Evolutionary conservation across 75 land plant genomes (phyloP).

Genomic region (Ceratopteris richardii): DNA sequence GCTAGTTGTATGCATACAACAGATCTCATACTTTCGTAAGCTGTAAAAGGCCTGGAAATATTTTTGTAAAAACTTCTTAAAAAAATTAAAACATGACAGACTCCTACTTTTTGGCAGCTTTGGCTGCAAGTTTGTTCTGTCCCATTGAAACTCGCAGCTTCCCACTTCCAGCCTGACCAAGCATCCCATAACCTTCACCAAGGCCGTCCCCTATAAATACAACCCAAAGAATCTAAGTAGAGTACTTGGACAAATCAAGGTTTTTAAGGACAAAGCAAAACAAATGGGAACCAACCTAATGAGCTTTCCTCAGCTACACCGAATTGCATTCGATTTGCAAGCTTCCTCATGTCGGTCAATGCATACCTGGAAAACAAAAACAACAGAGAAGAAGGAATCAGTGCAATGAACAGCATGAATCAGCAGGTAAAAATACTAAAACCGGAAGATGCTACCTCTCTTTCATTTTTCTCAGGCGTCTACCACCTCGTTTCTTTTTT

Average conservation of each 20-base stretch:
- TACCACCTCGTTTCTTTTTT: constrained; percentile 97
- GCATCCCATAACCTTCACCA: constrained; percentile 99
- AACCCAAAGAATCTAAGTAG: not conserved
- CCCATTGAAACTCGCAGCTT: constrained; percentile 76
- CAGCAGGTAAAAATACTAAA: not conserved
- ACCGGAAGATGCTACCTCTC: constrained; percentile 50
- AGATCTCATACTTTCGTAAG: too few species aligned
- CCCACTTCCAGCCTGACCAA: constrained; percentile 97
- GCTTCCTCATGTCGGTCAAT: constrained; percentile 74
- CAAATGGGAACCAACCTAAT: constrained; percentile 37
- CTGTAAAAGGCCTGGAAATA: too few species aligned
- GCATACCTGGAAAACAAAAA: constrained; percentile 48
- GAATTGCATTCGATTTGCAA: constrained; percentile 91
- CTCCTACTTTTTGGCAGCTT: constrained; percentile 78
- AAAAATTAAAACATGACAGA: not conserved
- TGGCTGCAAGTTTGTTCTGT: constrained; percentile 89
- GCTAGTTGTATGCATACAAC: too few species aligned
- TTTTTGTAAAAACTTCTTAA: constrained; percentile 1
- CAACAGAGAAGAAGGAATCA: constrained; percentile 3
- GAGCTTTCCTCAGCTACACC: constrained; percentile 94
- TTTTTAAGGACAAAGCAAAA: not conserved
- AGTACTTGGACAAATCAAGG: too few species aligned
- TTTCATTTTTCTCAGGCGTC: constrained; percentile 87
- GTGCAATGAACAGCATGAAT: too few species aligned
- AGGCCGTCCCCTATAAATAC: constrained; percentile 73